Base-by-base conservation (phyloP, 345 rosid species). In the Lenwebbia sp. region DNA sequence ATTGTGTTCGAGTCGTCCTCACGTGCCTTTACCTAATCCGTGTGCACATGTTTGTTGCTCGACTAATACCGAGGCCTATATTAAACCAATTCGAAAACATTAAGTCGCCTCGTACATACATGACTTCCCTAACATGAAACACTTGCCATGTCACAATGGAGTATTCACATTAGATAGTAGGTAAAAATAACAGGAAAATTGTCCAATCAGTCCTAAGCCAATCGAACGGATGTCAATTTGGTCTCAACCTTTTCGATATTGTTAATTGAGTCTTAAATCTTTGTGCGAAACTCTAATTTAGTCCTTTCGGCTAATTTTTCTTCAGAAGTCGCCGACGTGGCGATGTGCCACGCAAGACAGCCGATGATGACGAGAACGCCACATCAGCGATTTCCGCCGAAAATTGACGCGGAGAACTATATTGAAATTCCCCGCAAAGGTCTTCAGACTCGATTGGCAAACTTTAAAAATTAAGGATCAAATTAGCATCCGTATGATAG, bases 321-420 rank as follows among this genome's bases (percentile, higher is more conserved):
- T 5, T 30, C 10, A 5, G 0, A 65, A 65, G 33, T 17, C 5
- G 19, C 1, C 6, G 19, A 52, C 2, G 17, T 21, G 56, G 0
- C 12, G 0, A 28, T 0, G 1, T 13, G 1, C 0, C 4, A 13
- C 4, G 1, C 41, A 40, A 40, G 40, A 40, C 5, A 5, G 19
- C 6, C 5, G 5, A 5, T 1, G 6, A 52, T 52, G 17, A 14
- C 19, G 14, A 5, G 19, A 14, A 14, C 1, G 4, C 6, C 17
- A 52, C 1, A 2, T 14, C 17, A 1, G 2, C 6, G 15, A 52
- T 52, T 15, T 52, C 1, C 1, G 1, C 3, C 19, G 6, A 53
- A 53, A 53, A 5, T 52, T 15, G 22, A 14, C 6, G 7, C 3
- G 54, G 2, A 53, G 7, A 1, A 9, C 3, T 30, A 9, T 2